Evolutionary conservation across 257 asterid species (phyloP), one percentile per base, ranked within the genome.

Genomic region (Euphrasia confusa): DNA sequence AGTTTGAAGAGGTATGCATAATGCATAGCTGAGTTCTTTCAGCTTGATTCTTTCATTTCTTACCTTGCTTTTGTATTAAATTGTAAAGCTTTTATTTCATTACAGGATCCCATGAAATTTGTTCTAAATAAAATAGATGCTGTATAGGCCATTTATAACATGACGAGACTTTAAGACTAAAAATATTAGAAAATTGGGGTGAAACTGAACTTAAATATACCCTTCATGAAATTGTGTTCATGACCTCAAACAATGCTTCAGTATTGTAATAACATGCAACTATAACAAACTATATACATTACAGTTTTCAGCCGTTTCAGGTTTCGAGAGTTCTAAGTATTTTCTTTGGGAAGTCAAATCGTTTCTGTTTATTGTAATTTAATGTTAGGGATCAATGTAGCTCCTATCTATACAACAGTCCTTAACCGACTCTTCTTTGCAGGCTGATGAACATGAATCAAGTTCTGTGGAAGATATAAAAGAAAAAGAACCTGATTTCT

Each of bases 391-490:
- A 48, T 13, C 18, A 13, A 4, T 48, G 1, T 48, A 48, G 3
- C 2, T n/a, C 54, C 10, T 13, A 13, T 45, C 2, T 9, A 12
- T 45, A 13, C 5, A 45, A 15, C 15, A 50, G 27, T 56, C 66
- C 60, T 65, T 32, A 14, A 26, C 5, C n/a, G 17, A 12, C 48
- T 42, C 14, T 66, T 64, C 60, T 49, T 63, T 59, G 69, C 79
- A 92, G 98, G 97, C 87, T 63, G 95, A 89, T 66, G 95, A 86
- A 67, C 99, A 89, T 37, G 99, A 92, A 82, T 83, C 84, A n/a
- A 78, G 59, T 64, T 80, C 97, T 52, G 81, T 86, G 11, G 88
- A 89, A 72, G 88, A 83, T 53, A 74, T 89, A 71, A 78, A 79
- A 76, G 88, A 73, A 61, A 67, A 75, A 7, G 99, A 89, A 58